These are phyloP conservation scores for Maudiozyma turicensis DNA, from an alignment of 805 yeast species.

Conservation along the genomic window DNA sequence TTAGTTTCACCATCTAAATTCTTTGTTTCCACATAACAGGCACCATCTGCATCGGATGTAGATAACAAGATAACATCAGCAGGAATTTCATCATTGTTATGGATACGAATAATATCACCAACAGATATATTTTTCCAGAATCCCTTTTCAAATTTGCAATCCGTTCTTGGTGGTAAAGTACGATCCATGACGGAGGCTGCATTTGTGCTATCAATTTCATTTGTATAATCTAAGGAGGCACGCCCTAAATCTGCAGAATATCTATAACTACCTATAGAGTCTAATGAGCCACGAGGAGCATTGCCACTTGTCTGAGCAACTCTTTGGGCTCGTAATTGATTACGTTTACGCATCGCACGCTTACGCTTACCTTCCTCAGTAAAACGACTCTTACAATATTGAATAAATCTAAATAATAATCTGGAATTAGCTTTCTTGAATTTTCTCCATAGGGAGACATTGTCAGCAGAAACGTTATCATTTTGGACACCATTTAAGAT, in stretches of 20 bases:
- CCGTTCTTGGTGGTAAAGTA: constrained; percentile 36
- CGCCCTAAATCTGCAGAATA: constrained; percentile 30
- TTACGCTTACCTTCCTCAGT: constrained; percentile 31
- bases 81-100: constrained; percentile 70
- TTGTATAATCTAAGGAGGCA: constrained; percentile 29
- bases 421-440: constrained; percentile 47
- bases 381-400: constrained; percentile 20
- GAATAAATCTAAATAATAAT: constrained; percentile 19
- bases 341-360: constrained; percentile 28
- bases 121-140: constrained; percentile 62
- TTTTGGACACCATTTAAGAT: constrained; percentile 48
- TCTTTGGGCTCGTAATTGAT: constrained; percentile 19
- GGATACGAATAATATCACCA: constrained; percentile 63
- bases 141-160: constrained; percentile 27
- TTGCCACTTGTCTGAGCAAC: constrained; percentile 20
- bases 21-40: constrained; percentile 71
- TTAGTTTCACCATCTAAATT: constrained; percentile 78
- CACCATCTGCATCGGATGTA: constrained; percentile 58
- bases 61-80: constrained; percentile 61
- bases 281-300: constrained; percentile 33
- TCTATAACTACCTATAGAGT: constrained; percentile 25
- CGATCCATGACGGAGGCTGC: constrained; percentile 50
- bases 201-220: constrained; percentile 49
- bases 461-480: constrained; percentile 53
- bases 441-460: constrained; percentile 57